Evolutionary conservation across 352 stramenopile genomes (phyloP), one percentile per base, ranked within the genome.

Genomic region (Pseudoperonospora humuli): DNA sequence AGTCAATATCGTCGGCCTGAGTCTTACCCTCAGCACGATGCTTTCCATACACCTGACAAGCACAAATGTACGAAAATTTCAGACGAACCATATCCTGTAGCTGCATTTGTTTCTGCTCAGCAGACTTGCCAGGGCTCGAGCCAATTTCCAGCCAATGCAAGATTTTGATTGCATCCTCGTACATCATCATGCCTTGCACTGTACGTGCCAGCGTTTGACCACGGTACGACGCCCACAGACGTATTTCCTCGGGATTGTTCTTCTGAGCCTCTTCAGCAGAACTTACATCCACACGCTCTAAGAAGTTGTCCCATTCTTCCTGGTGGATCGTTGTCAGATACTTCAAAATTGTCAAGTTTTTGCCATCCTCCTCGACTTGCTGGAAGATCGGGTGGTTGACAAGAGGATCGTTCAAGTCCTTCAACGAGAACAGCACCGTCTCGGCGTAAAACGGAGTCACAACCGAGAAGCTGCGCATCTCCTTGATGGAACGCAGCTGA

Each of bases 21-120:
- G 69, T 31, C 40, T 82, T 86, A 26, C 64, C 63, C 34, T 88
- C 75, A 1, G 41, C 28, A 24, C 76, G 75, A 37, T 91, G 78
- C 45, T 86, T 84, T 20, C 78, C 78, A 43, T 91, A 91, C 50
- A 91, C 78, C 47, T 91, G 78, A 47, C 78, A 91, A 6, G 74
- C 78, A 25, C 76, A 88, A 54, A 91, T 73, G 65, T 91, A 91
- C 55, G 76, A 88, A 41, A 91, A 91, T 54, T 91, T 91, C 28
- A 91, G 52, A 2, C 78, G 78, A 1, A 91, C 77, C 74, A 91
- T 91, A 32, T 91, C 78, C 52, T 91, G 67, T 23, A 91, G 34
- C 37, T 88, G 78, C 18, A 50, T 57, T 36, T 88, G 75, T 65
- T 91, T 91, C 62, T 88, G 74, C 33, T 88, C 78, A 0, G 67